Conservation (phyloP, 768 basidiomycete species). For the Glaciozyma antarctica region DNA sequence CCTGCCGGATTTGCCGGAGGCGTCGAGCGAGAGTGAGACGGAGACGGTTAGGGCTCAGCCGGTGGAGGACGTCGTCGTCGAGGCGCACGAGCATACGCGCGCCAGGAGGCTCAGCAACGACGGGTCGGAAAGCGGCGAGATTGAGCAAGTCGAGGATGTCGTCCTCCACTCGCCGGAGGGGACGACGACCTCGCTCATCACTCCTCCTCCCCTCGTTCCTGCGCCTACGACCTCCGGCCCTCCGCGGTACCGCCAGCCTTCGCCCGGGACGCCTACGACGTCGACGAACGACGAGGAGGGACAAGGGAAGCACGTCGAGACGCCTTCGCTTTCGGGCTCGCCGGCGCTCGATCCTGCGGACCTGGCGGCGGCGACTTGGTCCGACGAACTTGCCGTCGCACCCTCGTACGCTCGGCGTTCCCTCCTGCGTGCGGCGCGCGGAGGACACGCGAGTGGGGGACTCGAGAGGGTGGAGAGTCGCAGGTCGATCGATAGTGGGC, state of each 20-base stretch:
- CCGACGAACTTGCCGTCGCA: conserved; percentile 5
- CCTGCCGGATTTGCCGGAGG: conserved; percentile 16
- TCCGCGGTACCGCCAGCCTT: conserved; percentile 20
- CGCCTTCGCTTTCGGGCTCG: not conserved
- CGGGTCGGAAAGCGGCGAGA: not conserved
- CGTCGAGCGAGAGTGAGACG: conserved; percentile 14
- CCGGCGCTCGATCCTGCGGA: conserved; percentile 1
- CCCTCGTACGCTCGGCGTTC: conserved; percentile 18
- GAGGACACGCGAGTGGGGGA: not conserved
- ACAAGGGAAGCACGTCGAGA: not conserved
- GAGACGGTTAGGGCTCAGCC: conserved; percentile 9
- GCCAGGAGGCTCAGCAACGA: not conserved
- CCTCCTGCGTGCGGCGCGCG: conserved; percentile 24
- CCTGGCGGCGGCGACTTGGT: conserved; percentile 7
- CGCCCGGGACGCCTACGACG: conserved; percentile 11
- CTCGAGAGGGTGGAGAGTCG: not conserved
- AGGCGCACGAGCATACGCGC: not conserved
- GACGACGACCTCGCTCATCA: not conserved
- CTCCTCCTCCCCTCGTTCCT: conserved; percentile 3
- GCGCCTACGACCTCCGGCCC: conserved; percentile 6
- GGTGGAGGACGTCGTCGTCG: not conserved
- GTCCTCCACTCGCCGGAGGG: not conserved
- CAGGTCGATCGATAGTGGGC: too few species aligned
- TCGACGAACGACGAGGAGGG: conserved; percentile 8
- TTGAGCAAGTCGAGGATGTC: conserved; percentile 24